Conservation (phyloP, 129 eudicot species). For the Heracleum sosnowskyi region DNA sequence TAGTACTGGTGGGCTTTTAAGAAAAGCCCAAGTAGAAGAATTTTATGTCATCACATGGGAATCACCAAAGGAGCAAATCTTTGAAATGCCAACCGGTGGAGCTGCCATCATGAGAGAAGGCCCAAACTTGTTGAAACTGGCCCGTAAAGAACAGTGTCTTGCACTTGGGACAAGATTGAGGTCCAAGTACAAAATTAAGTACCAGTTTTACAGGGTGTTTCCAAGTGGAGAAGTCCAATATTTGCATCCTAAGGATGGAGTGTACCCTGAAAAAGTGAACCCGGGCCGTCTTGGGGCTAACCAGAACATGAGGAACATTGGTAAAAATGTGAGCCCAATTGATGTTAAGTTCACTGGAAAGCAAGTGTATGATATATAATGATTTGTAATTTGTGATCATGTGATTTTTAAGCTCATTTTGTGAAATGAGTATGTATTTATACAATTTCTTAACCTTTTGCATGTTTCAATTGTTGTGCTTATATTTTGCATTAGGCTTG, state of each 20-base stretch:
- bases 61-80: conserved; percentile 88
- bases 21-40: conserved; percentile 93
- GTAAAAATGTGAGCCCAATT: conserved; percentile 88
- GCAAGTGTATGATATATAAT: conserved; percentile 67
- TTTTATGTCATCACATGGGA: conserved; percentile 98
- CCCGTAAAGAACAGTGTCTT: conserved; percentile 92
- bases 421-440: conserved; percentile 7
- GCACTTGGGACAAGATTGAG: conserved; percentile 89
- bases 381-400: conserved; percentile 15
- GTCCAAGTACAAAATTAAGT: conserved; percentile 92
- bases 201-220: conserved; percentile 91
- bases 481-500: background rate
- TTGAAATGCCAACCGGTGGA: conserved; percentile 99
- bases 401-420: background rate
- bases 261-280: conserved; percentile 96
- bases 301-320: conserved; percentile 77
- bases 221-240: conserved; percentile 96
- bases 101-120: conserved; percentile 98
- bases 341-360: conserved; percentile 98
- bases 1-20: conserved; percentile 80
- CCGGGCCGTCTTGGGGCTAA: conserved; percentile 87
- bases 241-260: conserved; percentile 97
- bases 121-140: conserved; percentile 75
- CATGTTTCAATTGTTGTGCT: background rate
- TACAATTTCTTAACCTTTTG: conserved; percentile 3